These are phyloP conservation scores for Xerocomus spinulosus DNA, from an alignment of 768 basidiomycete genomes.

Conservation along the genomic window DNA sequence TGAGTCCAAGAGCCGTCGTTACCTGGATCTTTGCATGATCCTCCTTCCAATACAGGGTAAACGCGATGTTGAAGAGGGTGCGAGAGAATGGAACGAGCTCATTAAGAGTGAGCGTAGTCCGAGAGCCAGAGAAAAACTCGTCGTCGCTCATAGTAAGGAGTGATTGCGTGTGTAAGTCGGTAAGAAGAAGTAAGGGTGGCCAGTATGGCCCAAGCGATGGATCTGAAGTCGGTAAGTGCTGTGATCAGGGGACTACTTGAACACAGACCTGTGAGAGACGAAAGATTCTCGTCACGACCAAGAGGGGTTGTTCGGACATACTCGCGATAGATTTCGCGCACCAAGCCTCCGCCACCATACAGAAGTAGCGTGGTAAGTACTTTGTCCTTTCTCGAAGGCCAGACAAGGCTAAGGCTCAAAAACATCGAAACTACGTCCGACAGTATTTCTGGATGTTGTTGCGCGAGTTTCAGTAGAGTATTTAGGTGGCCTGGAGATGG, in stretches of 20 bases:
- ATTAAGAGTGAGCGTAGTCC: slow-evolving; percentile 78
- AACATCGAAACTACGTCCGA: slow-evolving; percentile 54
- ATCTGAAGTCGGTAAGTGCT: slow-evolving; percentile 33
- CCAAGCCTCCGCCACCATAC: slow-evolving; percentile 54
- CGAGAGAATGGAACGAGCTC: slow-evolving; percentile 73
- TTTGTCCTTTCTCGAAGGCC: slow-evolving; percentile 53
- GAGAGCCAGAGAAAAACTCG: slow-evolving; percentile 77
- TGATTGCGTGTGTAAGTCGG: slow-evolving; percentile 77
- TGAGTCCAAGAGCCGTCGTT: slow-evolving; percentile 39
- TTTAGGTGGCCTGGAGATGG: slow-evolving; percentile 49
- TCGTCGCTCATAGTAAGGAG: slow-evolving; percentile 93
- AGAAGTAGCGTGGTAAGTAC: slow-evolving; percentile 52
- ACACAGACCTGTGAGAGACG: slow-evolving; percentile 38
- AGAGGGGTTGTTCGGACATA: slow-evolving; percentile 59
- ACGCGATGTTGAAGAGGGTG: slow-evolving; percentile 81
- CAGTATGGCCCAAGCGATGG: slow-evolving; percentile 45
- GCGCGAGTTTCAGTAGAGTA: slow-evolving; percentile 45
- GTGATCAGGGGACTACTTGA: neutral
- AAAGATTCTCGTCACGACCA: slow-evolving; percentile 49
- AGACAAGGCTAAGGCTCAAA: slow-evolving; percentile 52
- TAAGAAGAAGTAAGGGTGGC: slow-evolving; percentile 71
- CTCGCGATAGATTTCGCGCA: slow-evolving; percentile 71
- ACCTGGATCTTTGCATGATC: slow-evolving; percentile 36
- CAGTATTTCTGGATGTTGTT: slow-evolving; percentile 37
- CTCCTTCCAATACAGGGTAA: slow-evolving; percentile 67